Evolutionary conservation across 495 filamentous ascomycete genomes (phyloP).

Genomic region (Xylaria scruposa): DNA sequence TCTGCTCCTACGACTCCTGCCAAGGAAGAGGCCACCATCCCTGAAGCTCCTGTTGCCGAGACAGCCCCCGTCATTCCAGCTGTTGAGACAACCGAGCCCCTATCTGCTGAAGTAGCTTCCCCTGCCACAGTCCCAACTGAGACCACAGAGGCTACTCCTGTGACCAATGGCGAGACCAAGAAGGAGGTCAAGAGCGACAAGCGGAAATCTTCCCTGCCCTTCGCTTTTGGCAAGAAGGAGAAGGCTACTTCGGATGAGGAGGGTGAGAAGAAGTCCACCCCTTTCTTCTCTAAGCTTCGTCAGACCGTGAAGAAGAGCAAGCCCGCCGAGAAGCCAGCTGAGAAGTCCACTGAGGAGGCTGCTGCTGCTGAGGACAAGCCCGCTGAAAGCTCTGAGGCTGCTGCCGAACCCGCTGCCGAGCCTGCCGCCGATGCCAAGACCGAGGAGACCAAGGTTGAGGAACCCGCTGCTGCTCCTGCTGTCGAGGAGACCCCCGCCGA

Average conservation of each 20-base stretch:
- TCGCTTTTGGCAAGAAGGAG: slow-evolving; percentile 60
- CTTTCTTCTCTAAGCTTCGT: slow-evolving; percentile 64
- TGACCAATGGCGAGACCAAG: slow-evolving; percentile 59
- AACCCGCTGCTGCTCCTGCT: slow-evolving; percentile 40
- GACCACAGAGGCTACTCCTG: slow-evolving; percentile 49
- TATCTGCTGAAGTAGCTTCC: slow-evolving; percentile 54
- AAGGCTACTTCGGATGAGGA: slow-evolving; percentile 56
- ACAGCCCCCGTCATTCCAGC: slow-evolving; percentile 63
- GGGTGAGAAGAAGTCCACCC: slow-evolving; percentile 60
- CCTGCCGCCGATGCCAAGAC: slow-evolving; percentile 19
- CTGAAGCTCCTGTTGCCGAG: slow-evolving; percentile 56
- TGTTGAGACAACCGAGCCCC: slow-evolving; percentile 61
- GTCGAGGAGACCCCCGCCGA: slow-evolving; percentile 45
- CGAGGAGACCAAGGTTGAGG: slow-evolving; percentile 36
- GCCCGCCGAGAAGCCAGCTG: slow-evolving; percentile 53
- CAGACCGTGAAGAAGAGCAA: slow-evolving; percentile 60
- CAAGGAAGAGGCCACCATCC: slow-evolving; percentile 46
- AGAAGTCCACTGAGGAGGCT: slow-evolving; percentile 57
- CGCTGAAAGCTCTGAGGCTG: slow-evolving; percentile 61
- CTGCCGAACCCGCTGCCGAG: slow-evolving; percentile 52
- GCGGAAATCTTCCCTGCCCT: slow-evolving; percentile 64
- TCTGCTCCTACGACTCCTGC: slow-evolving; percentile 42
- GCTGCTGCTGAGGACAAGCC: slow-evolving; percentile 48
- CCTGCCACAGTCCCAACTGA: slow-evolving; percentile 53
- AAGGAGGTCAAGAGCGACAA: slow-evolving; percentile 61